These are phyloP conservation scores for Podaxis sp. DNA, from an alignment of 768 basidiomycete genomes.

Conservation along the genomic window DNA sequence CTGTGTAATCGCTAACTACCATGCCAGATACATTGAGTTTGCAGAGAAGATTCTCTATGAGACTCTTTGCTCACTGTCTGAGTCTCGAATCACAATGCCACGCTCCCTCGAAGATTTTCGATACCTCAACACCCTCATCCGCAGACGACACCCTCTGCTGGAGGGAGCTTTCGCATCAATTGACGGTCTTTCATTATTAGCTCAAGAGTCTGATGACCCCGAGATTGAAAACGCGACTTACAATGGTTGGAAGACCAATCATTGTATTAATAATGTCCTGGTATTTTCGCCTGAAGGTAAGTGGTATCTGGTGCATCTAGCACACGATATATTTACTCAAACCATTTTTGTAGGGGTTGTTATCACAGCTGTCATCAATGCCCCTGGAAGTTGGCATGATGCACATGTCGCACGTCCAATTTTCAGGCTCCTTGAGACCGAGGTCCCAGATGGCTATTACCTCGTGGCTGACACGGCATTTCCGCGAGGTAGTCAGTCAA, in stretches of 20 bases:
- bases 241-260: constrained; percentile 43
- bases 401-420: constrained; percentile 38
- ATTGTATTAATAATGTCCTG: constrained; percentile 39
- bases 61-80: constrained; percentile 27
- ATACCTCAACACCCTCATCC: constrained; percentile 25
- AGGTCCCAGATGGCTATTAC: constrained; percentile 42
- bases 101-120: constrained; percentile 28
- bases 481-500: constrained; percentile 31
- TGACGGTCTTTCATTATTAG: constrained; percentile 39
- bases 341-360: constrained; percentile 30
- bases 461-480: constrained; percentile 48
- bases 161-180: constrained; percentile 40
- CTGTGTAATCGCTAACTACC: too few relatives aligned
- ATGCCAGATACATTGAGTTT: constrained; percentile 32
- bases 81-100: constrained; percentile 27
- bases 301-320: too few relatives aligned
- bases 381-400: constrained; percentile 52
- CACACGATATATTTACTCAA: constrained; percentile 20
- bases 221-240: constrained; percentile 47
- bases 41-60: constrained; percentile 29
- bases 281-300: constrained; percentile 23
- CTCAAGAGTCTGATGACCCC: constrained; percentile 34
- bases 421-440: constrained; percentile 30
- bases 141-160: constrained; percentile 28
- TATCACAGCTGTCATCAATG: constrained; percentile 35